phyloP scores from a whole-genome alignment of 1,284 basidiomycete species.

The Puccinia horiana region DNA sequence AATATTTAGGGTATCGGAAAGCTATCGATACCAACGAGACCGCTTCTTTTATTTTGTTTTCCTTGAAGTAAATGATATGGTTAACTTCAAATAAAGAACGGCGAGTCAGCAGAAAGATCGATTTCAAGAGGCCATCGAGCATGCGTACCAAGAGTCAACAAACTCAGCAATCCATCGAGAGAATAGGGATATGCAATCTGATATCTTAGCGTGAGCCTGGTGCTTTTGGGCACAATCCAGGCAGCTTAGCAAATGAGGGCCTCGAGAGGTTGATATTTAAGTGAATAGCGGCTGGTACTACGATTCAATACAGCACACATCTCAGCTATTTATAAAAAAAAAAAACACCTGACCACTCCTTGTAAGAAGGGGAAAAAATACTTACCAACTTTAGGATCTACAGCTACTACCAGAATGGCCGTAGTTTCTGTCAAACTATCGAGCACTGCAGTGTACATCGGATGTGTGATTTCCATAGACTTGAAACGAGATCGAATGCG shows the following conservation, averaged over 20 bases:
- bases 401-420: conserved; percentile 84
- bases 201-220: neutral
- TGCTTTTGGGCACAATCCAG: conserved; percentile 26
- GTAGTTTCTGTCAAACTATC: conserved; percentile 93
- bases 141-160: neutral
- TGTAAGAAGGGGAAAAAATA: conserved; percentile 34
- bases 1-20: neutral
- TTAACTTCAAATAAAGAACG: neutral
- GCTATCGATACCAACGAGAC: neutral
- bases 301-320: neutral
- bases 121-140: neutral
- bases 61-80: neutral
- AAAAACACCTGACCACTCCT: neutral
- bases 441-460: conserved; percentile 78
- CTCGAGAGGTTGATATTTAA: conserved; percentile 40
- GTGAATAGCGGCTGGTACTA: conserved; percentile 45
- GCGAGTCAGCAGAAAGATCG: too few species aligned
- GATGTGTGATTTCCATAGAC: conserved; percentile 57
- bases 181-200: neutral
- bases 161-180: neutral
- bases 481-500: conserved; percentile 55
- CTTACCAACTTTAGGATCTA: conserved; percentile 81
- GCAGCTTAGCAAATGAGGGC: conserved; percentile 29
- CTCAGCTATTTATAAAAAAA: neutral
- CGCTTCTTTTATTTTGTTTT: neutral